phyloP scores from a whole-genome alignment of 1,284 basidiomycete species.

The Sphaerobolus stellatus region DNA sequence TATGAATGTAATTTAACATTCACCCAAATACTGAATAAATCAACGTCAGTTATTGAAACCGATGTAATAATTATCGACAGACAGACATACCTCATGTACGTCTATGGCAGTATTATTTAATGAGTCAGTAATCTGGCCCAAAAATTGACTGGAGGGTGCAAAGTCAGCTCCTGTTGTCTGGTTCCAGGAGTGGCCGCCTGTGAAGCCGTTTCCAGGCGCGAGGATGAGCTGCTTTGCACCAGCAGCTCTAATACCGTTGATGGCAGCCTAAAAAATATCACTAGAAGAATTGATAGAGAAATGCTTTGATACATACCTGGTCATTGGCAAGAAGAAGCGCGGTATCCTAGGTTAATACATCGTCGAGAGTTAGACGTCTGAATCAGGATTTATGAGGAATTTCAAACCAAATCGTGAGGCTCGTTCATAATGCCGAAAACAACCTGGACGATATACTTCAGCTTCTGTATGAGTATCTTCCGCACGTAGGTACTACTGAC shows the following conservation, averaged over 20 bases:
- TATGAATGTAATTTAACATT: not conserved
- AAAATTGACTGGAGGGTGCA: slow-evolving; percentile 41
- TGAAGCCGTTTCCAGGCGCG: slow-evolving; percentile 47
- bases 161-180: slow-evolving; percentile 29
- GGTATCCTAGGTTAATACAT: slow-evolving; percentile 21
- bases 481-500: slow-evolving; percentile 4
- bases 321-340: slow-evolving; percentile 41
- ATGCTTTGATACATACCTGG: slow-evolving; percentile 25
- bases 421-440: slow-evolving; percentile 36
- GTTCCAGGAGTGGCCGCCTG: slow-evolving; percentile 46
- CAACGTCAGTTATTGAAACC: not conserved
- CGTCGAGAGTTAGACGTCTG: slow-evolving; percentile 19
- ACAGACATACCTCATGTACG: slow-evolving; percentile 39
- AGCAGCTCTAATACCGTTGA: slow-evolving; percentile 41
- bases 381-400: slow-evolving; percentile 28
- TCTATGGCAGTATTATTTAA: slow-evolving; percentile 44
- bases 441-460: slow-evolving; percentile 52
- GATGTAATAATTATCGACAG: not conserved
- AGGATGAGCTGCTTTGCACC: slow-evolving; percentile 46
- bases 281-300: not conserved
- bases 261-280: slow-evolving; percentile 32
- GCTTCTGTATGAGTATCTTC: not conserved
- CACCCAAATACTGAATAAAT: slow-evolving; percentile 19
- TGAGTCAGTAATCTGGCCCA: slow-evolving; percentile 43
- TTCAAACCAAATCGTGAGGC: slow-evolving; percentile 42